A percentile compares a stretch with the other conserved stretches of the same genome.
Conservation (phyloP, 441 rosid genomes). For the Bocquillonia castaneifolia region DNA sequence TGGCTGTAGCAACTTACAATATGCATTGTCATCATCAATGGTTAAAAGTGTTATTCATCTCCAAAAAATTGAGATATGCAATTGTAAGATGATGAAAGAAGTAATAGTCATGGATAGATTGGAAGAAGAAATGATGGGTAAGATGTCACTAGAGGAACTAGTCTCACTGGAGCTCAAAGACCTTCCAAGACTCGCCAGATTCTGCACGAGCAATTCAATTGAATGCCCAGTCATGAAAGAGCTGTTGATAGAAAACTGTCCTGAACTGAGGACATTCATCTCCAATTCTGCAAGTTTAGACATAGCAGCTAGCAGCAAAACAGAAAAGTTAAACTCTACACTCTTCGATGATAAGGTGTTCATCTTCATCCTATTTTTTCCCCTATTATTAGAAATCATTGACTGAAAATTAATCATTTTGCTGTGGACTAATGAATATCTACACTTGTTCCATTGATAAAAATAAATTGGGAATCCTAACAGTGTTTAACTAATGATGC, state of each 20-base stretch:
- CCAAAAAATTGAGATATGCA: background rate
- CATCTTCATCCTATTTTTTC: background rate
- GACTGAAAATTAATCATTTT: background rate
- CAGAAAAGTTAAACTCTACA: background rate
- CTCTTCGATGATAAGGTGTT: background rate
- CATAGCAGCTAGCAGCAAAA: background rate
- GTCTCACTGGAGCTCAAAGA: background rate
- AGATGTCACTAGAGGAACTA: background rate
- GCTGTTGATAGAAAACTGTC: background rate
- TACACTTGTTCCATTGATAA: background rate
- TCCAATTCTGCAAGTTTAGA: background rate
- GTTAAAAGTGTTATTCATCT: conserved; percentile 5
- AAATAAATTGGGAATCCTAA: background rate
- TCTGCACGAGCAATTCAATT: background rate
- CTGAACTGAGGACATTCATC: conserved; percentile 9
- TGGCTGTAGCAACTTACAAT: background rate
- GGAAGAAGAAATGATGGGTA: background rate
- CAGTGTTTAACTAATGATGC: background rate
- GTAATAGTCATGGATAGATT: background rate
- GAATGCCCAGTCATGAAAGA: conserved; percentile 5
- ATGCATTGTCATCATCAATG: conserved; percentile 10
- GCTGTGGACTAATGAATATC: too few relatives aligned
- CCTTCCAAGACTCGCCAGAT: conserved; percentile 13
- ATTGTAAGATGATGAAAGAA: conserved; percentile 7
- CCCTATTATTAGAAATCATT: background rate